Percentiles rank a stretch among this genome's conserved stretches.
Evolutionary conservation across 352 stramenopile genomes (phyloP).

Genomic region (Phytopythium mirpurense): DNA sequence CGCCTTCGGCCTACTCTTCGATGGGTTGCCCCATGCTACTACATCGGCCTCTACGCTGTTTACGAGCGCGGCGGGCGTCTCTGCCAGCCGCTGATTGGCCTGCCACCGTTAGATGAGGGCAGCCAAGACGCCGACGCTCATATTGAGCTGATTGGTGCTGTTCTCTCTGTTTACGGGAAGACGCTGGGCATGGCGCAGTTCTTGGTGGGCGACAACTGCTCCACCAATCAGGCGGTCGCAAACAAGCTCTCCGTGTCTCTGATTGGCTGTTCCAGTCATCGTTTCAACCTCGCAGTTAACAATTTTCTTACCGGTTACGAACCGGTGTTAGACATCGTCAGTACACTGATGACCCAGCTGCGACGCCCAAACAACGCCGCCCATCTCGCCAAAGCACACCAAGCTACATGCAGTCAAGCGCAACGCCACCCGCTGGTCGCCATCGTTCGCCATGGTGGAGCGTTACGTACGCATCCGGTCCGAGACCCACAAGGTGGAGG

Average conservation of each 20-base stretch:
- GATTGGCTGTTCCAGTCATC: constrained; percentile 5
- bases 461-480: constrained; percentile 3
- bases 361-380: background rate
- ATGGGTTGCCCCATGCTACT: too few species aligned
- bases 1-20: too few species aligned
- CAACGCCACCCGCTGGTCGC: constrained; percentile 6
- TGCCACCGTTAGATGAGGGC: background rate
- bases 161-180: background rate
- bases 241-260: background rate
- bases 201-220: constrained; percentile 9
- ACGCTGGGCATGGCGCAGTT: constrained; percentile 3
- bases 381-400: background rate
- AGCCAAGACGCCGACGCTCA: background rate
- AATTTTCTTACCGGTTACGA: background rate
- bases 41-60: background rate
- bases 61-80: background rate
- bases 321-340: background rate
- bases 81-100: background rate
- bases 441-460: constrained; percentile 1
- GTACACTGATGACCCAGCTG: constrained; percentile 4
- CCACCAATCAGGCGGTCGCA: constrained; percentile 1
- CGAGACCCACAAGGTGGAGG: background rate
- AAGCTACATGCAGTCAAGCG: background rate
- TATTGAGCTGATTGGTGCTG: background rate
- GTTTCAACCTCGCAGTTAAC: constrained; percentile 6